Evolutionary conservation across 2,329 filamentous ascomycete genomes (phyloP).

Genomic region (Cercospora beticola): DNA sequence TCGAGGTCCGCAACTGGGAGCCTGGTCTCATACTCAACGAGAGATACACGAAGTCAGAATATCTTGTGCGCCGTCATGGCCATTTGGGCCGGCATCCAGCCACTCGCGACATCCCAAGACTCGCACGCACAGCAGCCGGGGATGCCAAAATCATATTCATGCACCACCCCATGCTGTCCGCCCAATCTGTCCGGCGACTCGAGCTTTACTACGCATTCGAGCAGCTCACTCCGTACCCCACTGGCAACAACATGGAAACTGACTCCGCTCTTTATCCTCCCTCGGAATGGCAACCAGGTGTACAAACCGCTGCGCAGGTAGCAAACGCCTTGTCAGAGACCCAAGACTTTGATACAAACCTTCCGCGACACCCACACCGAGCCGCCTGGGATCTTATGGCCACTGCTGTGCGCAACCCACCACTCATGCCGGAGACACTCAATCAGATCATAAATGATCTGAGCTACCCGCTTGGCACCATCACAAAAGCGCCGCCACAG

Average conservation of each 20-base stretch:
- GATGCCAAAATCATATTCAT: constrained; percentile 29
- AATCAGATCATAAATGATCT: neutral
- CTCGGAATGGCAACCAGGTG: constrained; percentile 13
- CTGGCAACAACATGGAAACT: constrained; percentile 31
- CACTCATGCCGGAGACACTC: neutral
- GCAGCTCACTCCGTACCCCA: constrained; percentile 32
- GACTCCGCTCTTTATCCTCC: constrained; percentile 26
- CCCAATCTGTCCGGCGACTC: constrained; percentile 29
- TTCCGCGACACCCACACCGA: neutral
- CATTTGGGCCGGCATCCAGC: constrained; percentile 29
- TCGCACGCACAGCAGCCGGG: constrained; percentile 20
- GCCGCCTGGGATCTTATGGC: neutral
- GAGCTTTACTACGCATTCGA: constrained; percentile 27
- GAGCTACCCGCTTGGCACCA: constrained; percentile 6
- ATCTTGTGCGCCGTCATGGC: constrained; percentile 28
- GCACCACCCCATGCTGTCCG: constrained; percentile 21
- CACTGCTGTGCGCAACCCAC: neutral
- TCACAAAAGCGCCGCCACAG: neutral
- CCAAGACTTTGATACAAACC: neutral
- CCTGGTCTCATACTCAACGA: constrained; percentile 31
- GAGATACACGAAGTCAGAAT: constrained; percentile 29
- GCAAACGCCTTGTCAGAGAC: constrained; percentile 3
- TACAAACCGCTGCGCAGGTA: constrained; percentile 10
- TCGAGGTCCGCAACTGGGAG: constrained; percentile 18
- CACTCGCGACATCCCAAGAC: constrained; percentile 8